These are phyloP conservation scores for Alternaria angustiovoidea DNA, from an alignment of 2,329 filamentous ascomycete genomes.

Conservation along the genomic window DNA sequence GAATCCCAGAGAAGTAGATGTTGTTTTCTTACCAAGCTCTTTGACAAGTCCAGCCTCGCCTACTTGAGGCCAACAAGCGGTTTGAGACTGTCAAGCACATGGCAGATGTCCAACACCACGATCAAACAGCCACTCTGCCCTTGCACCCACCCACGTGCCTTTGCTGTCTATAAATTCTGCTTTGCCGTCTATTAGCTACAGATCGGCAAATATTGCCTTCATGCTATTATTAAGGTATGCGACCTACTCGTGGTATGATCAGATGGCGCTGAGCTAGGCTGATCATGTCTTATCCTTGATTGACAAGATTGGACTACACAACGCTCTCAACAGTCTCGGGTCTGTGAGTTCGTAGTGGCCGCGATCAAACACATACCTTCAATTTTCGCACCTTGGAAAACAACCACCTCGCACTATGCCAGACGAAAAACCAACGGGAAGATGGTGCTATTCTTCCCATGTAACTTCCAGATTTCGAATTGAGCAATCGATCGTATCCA, in stretches of 20 bases:
- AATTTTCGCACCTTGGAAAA: background rate
- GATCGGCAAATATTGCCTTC: background rate
- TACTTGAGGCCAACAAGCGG: conserved; percentile 8
- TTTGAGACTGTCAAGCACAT: conserved; percentile 16
- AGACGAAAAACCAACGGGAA: background rate
- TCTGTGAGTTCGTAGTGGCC: background rate
- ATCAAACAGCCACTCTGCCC: background rate
- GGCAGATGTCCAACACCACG: background rate
- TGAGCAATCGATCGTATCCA: background rate
- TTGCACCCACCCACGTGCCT: background rate
- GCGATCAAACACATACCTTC: background rate
- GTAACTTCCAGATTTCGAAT: background rate
- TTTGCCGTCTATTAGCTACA: background rate
- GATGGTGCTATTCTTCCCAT: background rate
- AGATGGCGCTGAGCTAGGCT: background rate
- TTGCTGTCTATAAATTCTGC: background rate
- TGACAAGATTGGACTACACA: background rate
- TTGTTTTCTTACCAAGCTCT: conserved; percentile 4
- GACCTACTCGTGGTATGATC: background rate
- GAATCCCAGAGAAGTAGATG: background rate
- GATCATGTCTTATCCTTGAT: background rate
- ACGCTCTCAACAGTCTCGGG: background rate
- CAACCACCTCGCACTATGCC: background rate
- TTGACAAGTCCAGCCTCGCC: conserved; percentile 7
- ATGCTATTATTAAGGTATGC: background rate